Percentiles rank a stretch among this genome's conserved stretches.
phyloP scores from a whole-genome alignment of 805 yeast genomes.

The Cyberlindnera euphorbiae region DNA sequence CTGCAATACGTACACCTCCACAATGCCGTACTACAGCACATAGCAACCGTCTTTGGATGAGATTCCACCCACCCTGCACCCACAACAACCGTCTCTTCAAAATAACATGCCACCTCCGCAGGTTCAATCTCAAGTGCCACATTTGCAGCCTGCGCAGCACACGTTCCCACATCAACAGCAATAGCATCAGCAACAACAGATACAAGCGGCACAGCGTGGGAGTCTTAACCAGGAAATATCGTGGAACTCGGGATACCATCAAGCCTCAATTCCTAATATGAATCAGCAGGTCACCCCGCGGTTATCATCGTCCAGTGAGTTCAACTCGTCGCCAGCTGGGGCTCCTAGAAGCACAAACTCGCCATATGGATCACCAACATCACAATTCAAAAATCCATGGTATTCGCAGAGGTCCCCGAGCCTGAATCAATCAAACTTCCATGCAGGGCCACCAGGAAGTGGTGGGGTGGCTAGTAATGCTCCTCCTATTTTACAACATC shows the following conservation, averaged over 20 bases:
- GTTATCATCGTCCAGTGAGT: constrained; percentile 9
- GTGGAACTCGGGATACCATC: constrained; percentile 23
- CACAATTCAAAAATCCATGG: constrained; percentile 28
- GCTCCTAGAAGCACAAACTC: too few species aligned
- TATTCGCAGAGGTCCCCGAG: constrained; percentile 16
- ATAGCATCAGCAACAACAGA: constrained; percentile 3
- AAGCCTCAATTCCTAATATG: constrained; percentile 15
- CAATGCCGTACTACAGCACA: too few species aligned
- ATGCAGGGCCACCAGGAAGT: too few species aligned
- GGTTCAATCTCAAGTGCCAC: constrained; percentile 2
- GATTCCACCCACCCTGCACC: too few species aligned
- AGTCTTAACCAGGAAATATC: constrained; percentile 15
- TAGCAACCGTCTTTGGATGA: too few species aligned
- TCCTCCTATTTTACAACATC: constrained; percentile 6
- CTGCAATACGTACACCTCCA: too few species aligned
- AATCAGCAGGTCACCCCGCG: constrained; percentile 19
- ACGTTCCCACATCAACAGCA: constrained; percentile 3
- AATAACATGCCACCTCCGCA: neutral
- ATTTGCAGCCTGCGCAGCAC: constrained; percentile 4
- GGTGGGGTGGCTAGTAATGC: too few species aligned
- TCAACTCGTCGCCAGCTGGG: constrained; percentile 3
- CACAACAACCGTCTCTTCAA: constrained; percentile 22
- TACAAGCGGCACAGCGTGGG: constrained; percentile 8
- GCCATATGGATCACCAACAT: constrained; percentile 27
- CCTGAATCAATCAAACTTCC: neutral